These are phyloP conservation scores for Rhizophora apiculata DNA, from an alignment of 345 rosid species.

Conservation along the genomic window DNA sequence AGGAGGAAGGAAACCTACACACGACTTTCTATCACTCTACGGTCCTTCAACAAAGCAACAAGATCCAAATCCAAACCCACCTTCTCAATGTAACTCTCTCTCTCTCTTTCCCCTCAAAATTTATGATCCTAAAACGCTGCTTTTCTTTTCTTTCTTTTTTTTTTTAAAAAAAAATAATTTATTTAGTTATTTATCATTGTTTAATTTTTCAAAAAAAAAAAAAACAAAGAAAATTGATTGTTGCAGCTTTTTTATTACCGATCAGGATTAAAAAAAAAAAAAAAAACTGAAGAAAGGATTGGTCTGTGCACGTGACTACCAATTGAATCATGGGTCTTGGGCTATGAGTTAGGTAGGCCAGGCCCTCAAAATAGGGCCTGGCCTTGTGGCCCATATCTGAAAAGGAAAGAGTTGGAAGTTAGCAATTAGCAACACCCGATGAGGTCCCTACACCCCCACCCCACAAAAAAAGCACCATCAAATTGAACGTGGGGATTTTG, in stretches of 20 bases:
- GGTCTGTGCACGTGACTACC: constrained; percentile 40
- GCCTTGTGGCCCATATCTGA: constrained; percentile 17
- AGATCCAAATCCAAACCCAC: constrained; percentile 80
- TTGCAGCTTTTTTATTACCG: not conserved
- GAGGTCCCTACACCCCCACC: not conserved
- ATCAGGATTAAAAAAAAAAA: not conserved
- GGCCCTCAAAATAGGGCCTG: not conserved
- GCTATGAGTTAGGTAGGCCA: constrained; percentile 28
- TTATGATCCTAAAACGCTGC: constrained; percentile 9
- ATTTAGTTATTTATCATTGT: no score
- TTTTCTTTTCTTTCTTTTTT: no score
- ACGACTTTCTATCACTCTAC: constrained; percentile 88
- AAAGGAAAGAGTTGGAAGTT: constrained; percentile 26
- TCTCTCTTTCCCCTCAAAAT: constrained; percentile 5
- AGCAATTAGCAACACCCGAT: constrained; percentile 18
- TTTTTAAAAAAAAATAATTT: no score
- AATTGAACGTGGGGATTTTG: no score
- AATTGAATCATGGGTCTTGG: constrained; percentile 38
- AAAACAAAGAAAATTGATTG: no score
- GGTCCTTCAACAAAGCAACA: constrained; percentile 66
- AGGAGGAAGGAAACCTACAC: constrained; percentile 78
- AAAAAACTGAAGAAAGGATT: no score
- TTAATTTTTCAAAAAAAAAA: no score
- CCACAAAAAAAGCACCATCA: no score
- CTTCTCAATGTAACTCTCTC: constrained; percentile 38